A percentile compares a stretch with the other conserved stretches of the same genome.
Evolutionary conservation across 2,329 filamentous ascomycete genomes (phyloP).

Genomic region (Talaromyces funiculosus): DNA sequence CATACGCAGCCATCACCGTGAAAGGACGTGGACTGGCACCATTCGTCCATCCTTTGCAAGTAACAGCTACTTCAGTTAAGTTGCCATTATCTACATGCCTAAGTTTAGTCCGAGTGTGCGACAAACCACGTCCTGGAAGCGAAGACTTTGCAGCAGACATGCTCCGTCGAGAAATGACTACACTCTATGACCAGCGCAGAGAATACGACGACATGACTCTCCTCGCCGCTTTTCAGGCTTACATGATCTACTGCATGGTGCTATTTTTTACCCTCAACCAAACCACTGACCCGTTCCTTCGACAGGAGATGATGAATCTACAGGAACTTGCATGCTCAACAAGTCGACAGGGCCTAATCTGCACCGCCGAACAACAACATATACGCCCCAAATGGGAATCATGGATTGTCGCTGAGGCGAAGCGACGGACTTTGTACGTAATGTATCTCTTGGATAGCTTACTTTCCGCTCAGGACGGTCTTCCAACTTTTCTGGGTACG

Average conservation of each 20-base stretch:
- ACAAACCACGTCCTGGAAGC: constrained; percentile 22
- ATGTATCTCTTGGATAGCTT: constrained; percentile 53
- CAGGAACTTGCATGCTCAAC: constrained; percentile 46
- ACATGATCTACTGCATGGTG: constrained; percentile 49
- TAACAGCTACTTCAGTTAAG: constrained; percentile 11
- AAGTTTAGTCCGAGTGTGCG: constrained; percentile 25
- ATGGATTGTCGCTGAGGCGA: constrained; percentile 51
- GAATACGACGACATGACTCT: constrained; percentile 23
- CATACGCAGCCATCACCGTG: constrained; percentile 22
- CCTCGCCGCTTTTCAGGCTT: constrained; percentile 49
- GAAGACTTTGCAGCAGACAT: constrained; percentile 20
- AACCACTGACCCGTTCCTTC: constrained; percentile 28
- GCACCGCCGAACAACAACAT: constrained; percentile 36
- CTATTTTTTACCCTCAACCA: constrained; percentile 40
- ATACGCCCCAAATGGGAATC: constrained; percentile 46
- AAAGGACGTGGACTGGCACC: constrained; percentile 18
- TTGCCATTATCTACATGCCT: constrained; percentile 23
- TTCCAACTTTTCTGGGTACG: constrained; percentile 46
- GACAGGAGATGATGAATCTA: constrained; percentile 45
- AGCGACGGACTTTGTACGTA: constrained; percentile 47
- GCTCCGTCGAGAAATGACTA: constrained; percentile 23
- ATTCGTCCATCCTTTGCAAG: constrained; percentile 23
- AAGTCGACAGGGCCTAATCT: constrained; percentile 41
- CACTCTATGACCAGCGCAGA: constrained; percentile 13
- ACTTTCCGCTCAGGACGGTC: constrained; percentile 38